Evolutionary conservation across 1,284 basidiomycete species (phyloP), one percentile per base, ranked within the genome.

Genomic region (Trichosporon sp.): DNA sequence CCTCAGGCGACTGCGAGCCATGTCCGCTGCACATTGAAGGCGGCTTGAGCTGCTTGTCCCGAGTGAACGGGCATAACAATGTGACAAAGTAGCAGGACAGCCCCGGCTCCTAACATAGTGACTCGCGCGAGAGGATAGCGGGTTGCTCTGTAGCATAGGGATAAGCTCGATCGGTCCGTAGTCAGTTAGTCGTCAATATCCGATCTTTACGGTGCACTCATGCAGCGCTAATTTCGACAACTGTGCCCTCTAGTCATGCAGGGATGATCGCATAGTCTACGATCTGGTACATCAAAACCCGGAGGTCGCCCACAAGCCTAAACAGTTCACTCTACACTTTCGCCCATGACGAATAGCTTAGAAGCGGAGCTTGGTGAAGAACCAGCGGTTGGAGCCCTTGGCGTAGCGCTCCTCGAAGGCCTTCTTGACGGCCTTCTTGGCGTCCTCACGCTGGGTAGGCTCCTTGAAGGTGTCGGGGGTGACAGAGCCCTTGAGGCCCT

Each of bases 381-480:
- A 95, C 93, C 93, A 95, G 82, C 88, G 89, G 87, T 95, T 95
- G 86, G 93, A 92, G 67, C 94, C 93, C 65, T 85, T 83, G 64
- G 85, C 84, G 87, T 96, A 95, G 68, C 92, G 85, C 78, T 96
- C 92, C 87, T 96, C 94, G 66, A 97, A 83, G 79, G 91, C 81
- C 84, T 95, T 95, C 87, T 95, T 96, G 82, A 96, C 88, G 73
- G 85, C 88, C 87, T 97, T 97, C 86, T 95, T 96, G 65, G 92
- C 86, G 73, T 95, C 88, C 83, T 92, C 90, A 73, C 93, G 88
- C 81, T 93, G 90, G 74, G 92, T 86, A 56, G 90, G 89, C 85
- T 97, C 92, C 85, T 94, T 94, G 88, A 96, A 95, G 67, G 93
- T 95, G 69, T 96, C 93, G 62, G 84, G 79, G 40, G 86, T 82